Percentiles rank a stretch among this genome's conserved stretches.
Conservation (phyloP, 2,329 filamentous ascomycete genomes). For the Colletotrichum sublineola region DNA sequence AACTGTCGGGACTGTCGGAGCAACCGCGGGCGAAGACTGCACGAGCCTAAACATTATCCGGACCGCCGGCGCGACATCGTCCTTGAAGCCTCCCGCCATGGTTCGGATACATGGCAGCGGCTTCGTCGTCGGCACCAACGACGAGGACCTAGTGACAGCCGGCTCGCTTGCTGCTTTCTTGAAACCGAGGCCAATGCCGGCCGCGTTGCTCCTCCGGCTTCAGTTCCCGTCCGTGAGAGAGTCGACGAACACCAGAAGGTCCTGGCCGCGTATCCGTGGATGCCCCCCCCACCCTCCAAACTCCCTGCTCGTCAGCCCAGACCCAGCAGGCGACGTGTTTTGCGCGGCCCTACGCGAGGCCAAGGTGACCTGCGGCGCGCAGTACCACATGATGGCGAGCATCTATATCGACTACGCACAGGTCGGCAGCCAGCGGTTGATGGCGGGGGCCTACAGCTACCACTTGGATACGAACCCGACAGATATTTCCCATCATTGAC, state of each 20-base stretch:
- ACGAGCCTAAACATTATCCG: slow-evolving; percentile 73
- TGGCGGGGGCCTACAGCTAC: no score
- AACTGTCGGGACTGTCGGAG: slow-evolving; percentile 33
- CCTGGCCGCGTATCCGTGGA: slow-evolving; percentile 31
- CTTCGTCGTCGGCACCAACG: slow-evolving; percentile 39
- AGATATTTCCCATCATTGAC: no score
- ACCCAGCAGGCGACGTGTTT: no score
- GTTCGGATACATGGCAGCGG: slow-evolving; percentile 68
- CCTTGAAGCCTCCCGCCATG: slow-evolving; percentile 64
- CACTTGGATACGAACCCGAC: no score
- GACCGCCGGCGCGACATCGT: slow-evolving; percentile 50
- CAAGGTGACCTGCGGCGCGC: no score
- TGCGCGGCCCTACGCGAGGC: no score
- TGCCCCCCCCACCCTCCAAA: no score
- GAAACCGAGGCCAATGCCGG: slow-evolving; percentile 33
- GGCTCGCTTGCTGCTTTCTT: not conserved
- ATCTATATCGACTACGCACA: no score
- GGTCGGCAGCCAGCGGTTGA: no score
- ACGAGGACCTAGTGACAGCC: slow-evolving; percentile 22
- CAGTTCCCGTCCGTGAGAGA: slow-evolving; percentile 32
- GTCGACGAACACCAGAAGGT: slow-evolving; percentile 29
- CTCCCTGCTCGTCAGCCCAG: no score
- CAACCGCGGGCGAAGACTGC: slow-evolving; percentile 67
- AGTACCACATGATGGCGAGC: no score
- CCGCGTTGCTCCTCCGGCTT: not conserved